phyloP scores from a whole-genome alignment of 2,329 filamentous ascomycete genomes.

The Xylariaceae sp. region DNA sequence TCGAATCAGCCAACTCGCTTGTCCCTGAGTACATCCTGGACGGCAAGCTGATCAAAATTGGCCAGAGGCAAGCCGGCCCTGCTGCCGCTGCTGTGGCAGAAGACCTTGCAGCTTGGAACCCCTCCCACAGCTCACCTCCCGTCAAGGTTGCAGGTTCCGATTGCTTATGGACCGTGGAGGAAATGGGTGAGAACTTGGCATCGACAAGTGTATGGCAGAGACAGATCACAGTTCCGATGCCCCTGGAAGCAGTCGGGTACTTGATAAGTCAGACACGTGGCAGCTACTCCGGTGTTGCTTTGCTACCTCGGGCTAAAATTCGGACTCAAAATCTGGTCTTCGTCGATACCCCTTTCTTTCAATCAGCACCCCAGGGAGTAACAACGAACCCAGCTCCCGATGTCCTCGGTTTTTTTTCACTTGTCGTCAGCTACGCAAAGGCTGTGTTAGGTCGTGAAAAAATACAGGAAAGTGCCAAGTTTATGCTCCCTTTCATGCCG shows the following conservation, averaged over 20 bases:
- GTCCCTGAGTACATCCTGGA: background rate
- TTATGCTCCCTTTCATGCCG: background rate
- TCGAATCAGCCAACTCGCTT: background rate
- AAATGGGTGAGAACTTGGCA: no score
- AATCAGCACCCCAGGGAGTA: background rate
- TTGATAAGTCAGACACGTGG: background rate
- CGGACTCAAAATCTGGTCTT: background rate
- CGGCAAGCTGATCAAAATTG: background rate
- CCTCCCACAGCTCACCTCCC: background rate
- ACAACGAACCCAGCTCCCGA: background rate
- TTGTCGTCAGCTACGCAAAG: background rate
- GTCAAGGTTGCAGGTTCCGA: background rate
- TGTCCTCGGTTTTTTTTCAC: background rate
- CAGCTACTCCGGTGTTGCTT: background rate
- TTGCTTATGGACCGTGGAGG: background rate
- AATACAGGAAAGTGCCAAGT: background rate
- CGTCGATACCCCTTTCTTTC: background rate
- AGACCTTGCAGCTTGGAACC: background rate
- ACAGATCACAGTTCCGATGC: background rate
- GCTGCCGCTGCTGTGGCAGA: background rate
- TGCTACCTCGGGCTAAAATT: background rate
- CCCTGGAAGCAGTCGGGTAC: background rate
- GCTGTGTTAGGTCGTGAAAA: background rate
- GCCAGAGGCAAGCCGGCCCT: background rate
- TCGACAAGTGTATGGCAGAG: background rate